Evolutionary conservation across 176 grass and related monocot species (phyloP), one percentile per base, ranked within the genome.

Genomic region (Rhynchospora tenuis): DNA sequence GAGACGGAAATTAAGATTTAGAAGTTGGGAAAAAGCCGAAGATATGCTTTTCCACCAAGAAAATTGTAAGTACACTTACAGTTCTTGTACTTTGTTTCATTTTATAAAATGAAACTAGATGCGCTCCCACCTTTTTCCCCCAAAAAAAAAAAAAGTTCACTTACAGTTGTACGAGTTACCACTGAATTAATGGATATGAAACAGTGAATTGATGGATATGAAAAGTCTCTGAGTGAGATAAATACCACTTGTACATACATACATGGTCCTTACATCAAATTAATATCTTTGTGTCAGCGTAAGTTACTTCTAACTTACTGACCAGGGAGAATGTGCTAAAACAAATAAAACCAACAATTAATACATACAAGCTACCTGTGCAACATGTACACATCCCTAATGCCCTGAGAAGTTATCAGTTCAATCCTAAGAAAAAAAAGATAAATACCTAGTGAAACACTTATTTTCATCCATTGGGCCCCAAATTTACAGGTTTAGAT

Each of bases 401-500:
- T 76, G 48, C 73, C 73, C 28, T 12, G 48, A 76, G 73, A 7
- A 2, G 33, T 38, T 27, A n/a, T 47, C 15, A 13, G 12, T 15
- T 8, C 16, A 29, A 76, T 44, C 17, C 17, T 71, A 38, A 38
- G 5, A 51, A 1, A 52, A 75, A 54, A 17, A 52, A 19, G 48
- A 76, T 76, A 76, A 76, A 76, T 76, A 76, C 73, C 48, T 82
- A 86, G 50, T 57, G 17, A 20, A 48, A 11, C 81, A 69, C 73
- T 76, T 56, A 17, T 60, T 17, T 59, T 86, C 73, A 83, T 44
- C 86, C 6, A 38, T 85, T 82, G 81, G 84, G 87, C 59, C 85
- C 91, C 56, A 88, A 60, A 78, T 88, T 73, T 78, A 84, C 33
- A 6, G 68, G 81, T 46, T 83, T 84, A 73, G 73, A 52, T 76